Percentiles rank a stretch among this genome's conserved stretches.
Conservation (phyloP, 805 yeast genomes). For the Metschnikowia noctiluminum region DNA sequence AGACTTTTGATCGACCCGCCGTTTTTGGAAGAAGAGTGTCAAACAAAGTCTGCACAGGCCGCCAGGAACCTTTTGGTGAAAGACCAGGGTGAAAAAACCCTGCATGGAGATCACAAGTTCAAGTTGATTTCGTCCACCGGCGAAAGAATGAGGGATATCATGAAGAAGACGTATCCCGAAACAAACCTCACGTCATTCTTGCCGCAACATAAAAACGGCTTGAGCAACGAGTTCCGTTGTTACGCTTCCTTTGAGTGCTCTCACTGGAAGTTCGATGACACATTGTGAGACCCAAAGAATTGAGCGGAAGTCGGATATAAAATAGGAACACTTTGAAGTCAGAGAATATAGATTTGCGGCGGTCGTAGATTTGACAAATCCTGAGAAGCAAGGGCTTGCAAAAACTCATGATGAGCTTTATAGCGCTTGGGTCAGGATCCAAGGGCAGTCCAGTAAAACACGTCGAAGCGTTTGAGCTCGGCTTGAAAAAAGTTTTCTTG, state of each 20-base stretch:
- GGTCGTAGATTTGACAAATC: no score
- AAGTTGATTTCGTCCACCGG: conserved; percentile 80
- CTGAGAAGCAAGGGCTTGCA: no score
- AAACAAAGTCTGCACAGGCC: conserved; percentile 51
- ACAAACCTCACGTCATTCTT: conserved; percentile 59
- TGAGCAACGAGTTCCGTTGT: conserved; percentile 84
- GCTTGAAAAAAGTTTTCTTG: no score
- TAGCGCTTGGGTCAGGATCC: no score
- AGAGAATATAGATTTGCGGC: no score
- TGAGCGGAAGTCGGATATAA: no score
- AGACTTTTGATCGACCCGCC: conserved; percentile 85
- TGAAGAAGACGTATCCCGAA: conserved; percentile 60
- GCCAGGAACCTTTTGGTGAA: conserved; percentile 55
- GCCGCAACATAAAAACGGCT: conserved; percentile 82
- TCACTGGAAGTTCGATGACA: conserved; percentile 55
- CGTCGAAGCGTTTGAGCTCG: no score
- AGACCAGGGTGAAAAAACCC: conserved; percentile 38
- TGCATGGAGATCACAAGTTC: conserved; percentile 38
- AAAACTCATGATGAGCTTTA: no score
- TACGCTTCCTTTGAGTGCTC: conserved; percentile 73
- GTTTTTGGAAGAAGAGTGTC: conserved; percentile 78
- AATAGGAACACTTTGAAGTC: no score
- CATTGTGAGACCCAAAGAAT: neutral
- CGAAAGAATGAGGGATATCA: conserved; percentile 74
- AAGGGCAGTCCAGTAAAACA: no score